These are phyloP conservation scores for Kalanchoe fedtschenkoi DNA, from an alignment of 164 flowering plant genomes.

Conservation along the genomic window DNA sequence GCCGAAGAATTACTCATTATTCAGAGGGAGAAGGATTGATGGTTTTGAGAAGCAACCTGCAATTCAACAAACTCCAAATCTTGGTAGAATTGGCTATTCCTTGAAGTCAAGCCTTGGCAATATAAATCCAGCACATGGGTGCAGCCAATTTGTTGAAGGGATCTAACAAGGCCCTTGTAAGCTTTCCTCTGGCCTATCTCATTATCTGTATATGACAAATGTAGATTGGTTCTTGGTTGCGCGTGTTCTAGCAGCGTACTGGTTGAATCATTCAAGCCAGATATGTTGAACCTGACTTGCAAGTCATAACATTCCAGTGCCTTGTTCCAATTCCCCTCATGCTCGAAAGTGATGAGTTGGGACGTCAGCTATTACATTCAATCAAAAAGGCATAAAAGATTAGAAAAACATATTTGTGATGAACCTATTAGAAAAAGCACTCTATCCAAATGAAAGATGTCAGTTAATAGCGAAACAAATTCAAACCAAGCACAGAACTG, in stretches of 20 bases:
- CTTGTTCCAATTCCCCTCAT: slow-evolving; percentile 94
- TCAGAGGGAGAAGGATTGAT: background rate
- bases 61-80: slow-evolving; percentile 75
- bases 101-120: slow-evolving; percentile 78
- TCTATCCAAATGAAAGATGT: too few relatives aligned
- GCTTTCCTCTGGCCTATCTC: slow-evolving; percentile 34
- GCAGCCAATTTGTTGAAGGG: slow-evolving; percentile 89
- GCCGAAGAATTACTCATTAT: background rate
- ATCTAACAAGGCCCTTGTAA: slow-evolving; percentile 74
- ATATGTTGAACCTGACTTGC: slow-evolving; percentile 51
- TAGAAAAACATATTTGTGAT: background rate
- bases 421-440: background rate
- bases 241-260: slow-evolving; percentile 9
- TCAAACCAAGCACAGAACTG: too few relatives aligned
- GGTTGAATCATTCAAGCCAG: background rate
- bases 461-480: too few relatives aligned
- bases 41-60: slow-evolving; percentile 50
- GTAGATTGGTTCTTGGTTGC: slow-evolving; percentile 13
- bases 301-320: slow-evolving; percentile 94
- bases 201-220: slow-evolving; percentile 17
- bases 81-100: slow-evolving; percentile 49
- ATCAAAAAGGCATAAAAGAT: background rate
- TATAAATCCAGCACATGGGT: slow-evolving; percentile 73
- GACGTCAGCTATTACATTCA: slow-evolving; percentile 43
- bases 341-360: slow-evolving; percentile 81